A percentile compares a stretch with the other conserved stretches of the same genome.
Evolutionary conservation across 1,139 yeast genomes (phyloP).

Genomic region (Yamadazyma diospyri): DNA sequence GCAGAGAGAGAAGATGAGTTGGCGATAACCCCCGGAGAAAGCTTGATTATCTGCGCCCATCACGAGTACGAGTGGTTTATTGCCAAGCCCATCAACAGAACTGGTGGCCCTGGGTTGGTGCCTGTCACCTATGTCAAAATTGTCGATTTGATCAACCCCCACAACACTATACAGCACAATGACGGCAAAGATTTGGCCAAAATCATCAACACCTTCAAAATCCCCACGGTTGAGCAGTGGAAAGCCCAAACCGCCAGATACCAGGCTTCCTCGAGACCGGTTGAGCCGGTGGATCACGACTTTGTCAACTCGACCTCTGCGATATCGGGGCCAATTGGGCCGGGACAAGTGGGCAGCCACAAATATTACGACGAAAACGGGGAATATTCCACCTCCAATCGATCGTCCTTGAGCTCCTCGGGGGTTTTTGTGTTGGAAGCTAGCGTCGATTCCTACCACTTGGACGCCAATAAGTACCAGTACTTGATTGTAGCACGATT

Average conservation of each 20-base stretch:
- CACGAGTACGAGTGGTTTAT: slow-evolving; percentile 97
- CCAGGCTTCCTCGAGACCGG: slow-evolving; percentile 84
- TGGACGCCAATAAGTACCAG: slow-evolving; percentile 88
- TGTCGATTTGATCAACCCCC: slow-evolving; percentile 60
- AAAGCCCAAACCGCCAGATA: slow-evolving; percentile 86
- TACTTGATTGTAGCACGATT: slow-evolving; percentile 71
- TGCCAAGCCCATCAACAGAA: slow-evolving; percentile 90
- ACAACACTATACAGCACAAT: slow-evolving; percentile 11
- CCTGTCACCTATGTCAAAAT: slow-evolving; percentile 89
- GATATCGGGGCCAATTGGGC: slow-evolving; percentile 5
- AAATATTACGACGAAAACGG: slow-evolving; percentile 35
- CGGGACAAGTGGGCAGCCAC: slow-evolving; percentile 41
- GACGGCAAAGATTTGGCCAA: slow-evolving; percentile 28
- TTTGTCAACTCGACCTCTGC: neutral
- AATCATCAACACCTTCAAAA: slow-evolving; percentile 54
- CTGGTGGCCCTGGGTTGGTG: slow-evolving; percentile 96
- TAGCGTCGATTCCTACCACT: slow-evolving; percentile 74
- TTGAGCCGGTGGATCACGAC: slow-evolving; percentile 19
- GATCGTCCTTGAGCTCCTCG: slow-evolving; percentile 33
- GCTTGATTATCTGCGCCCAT: slow-evolving; percentile 89
- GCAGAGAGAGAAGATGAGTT: slow-evolving; percentile 92
- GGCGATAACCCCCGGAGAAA: slow-evolving; percentile 80
- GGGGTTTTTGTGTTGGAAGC: slow-evolving; percentile 51
- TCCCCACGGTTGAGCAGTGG: slow-evolving; percentile 96
- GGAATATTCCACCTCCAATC: slow-evolving; percentile 35